Conservation (phyloP, 2,329 filamentous ascomycete species). For the Fusarium haematococcum region DNA sequence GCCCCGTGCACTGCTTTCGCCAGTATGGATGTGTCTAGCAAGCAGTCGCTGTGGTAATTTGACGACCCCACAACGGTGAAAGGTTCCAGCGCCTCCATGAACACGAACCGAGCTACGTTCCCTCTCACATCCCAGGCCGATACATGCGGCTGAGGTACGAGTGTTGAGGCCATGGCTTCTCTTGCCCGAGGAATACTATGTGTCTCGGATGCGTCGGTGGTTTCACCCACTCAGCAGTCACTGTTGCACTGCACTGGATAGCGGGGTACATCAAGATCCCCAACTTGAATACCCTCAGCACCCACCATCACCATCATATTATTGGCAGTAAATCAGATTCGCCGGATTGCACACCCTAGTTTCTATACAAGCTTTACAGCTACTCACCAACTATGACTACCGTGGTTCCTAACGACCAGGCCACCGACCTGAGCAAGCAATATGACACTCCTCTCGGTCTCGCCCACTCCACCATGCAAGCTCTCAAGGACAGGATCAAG, state of each 20-base stretch:
- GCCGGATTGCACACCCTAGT: not conserved
- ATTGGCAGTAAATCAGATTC: not conserved
- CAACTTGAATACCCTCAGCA: not conserved
- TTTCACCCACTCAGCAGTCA: conserved; percentile 26
- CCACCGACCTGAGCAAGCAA: conserved; percentile 55
- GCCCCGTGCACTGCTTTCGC: not conserved
- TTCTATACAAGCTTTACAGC: not conserved
- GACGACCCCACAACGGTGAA: not conserved
- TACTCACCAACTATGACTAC: conserved; percentile 21
- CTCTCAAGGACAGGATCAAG: conserved; percentile 69
- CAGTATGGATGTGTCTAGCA: not conserved
- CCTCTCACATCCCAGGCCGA: not conserved
- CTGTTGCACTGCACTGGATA: not conserved
- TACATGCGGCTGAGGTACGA: not conserved
- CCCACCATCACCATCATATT: not conserved
- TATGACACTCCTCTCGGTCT: conserved; percentile 60
- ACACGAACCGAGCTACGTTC: not conserved
- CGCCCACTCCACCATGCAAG: conserved; percentile 59
- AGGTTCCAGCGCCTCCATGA: not conserved
- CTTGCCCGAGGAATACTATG: not conserved
- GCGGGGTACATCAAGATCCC: conserved; percentile 26
- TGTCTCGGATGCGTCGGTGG: conserved; percentile 1
- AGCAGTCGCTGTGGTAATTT: not conserved
- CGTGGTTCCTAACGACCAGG: conserved; percentile 24
- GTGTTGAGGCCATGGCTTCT: not conserved